Percentiles rank a stretch among this genome's conserved stretches.
Conservation (phyloP, 2,329 filamentous ascomycete genomes). For the Pseudocercospora fuligena region DNA sequence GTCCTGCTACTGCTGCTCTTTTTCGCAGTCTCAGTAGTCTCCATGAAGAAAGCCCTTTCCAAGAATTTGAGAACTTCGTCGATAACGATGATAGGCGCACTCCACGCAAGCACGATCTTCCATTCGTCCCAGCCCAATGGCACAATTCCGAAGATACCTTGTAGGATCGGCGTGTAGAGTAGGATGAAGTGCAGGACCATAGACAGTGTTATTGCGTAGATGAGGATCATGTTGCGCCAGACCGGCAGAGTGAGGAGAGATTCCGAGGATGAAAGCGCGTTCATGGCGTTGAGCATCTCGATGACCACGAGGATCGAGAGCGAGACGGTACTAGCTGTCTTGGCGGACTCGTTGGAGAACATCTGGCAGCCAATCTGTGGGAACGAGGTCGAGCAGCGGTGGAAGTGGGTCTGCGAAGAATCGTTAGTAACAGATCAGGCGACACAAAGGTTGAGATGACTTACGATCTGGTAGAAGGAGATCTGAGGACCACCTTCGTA, state of each 20-base stretch:
- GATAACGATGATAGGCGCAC: slow-evolving; percentile 90
- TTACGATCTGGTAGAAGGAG: slow-evolving; percentile 79
- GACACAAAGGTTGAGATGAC: slow-evolving; percentile 30
- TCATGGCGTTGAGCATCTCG: slow-evolving; percentile 99
- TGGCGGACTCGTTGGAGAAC: slow-evolving; percentile 84
- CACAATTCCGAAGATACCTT: slow-evolving; percentile 86
- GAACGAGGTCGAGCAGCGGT: slow-evolving; percentile 85
- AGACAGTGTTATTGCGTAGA: slow-evolving; percentile 89
- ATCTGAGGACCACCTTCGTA: slow-evolving; percentile 90
- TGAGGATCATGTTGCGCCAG: slow-evolving; percentile 99
- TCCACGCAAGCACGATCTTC: slow-evolving; percentile 88
- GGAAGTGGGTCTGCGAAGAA: slow-evolving; percentile 72
- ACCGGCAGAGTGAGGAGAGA: slow-evolving; percentile 89
- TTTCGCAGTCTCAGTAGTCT: slow-evolving; percentile 28
- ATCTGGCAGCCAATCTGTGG: slow-evolving; percentile 89
- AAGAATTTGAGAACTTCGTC: slow-evolving; percentile 82
- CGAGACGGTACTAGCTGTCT: slow-evolving; percentile 89
- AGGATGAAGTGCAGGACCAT: slow-evolving; percentile 96
- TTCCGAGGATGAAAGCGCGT: slow-evolving; percentile 93
- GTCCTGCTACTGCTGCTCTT: slow-evolving; percentile 9
- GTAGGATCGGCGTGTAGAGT: slow-evolving; percentile 87
- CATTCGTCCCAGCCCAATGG: slow-evolving; percentile 86
- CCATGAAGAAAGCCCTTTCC: slow-evolving; percentile 58
- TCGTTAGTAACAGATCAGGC: slow-evolving; percentile 18
- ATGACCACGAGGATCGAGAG: slow-evolving; percentile 92